Base-by-base conservation (phyloP, 164 flowering plant genomes). In the Magnolia kwangsiensis region DNA sequence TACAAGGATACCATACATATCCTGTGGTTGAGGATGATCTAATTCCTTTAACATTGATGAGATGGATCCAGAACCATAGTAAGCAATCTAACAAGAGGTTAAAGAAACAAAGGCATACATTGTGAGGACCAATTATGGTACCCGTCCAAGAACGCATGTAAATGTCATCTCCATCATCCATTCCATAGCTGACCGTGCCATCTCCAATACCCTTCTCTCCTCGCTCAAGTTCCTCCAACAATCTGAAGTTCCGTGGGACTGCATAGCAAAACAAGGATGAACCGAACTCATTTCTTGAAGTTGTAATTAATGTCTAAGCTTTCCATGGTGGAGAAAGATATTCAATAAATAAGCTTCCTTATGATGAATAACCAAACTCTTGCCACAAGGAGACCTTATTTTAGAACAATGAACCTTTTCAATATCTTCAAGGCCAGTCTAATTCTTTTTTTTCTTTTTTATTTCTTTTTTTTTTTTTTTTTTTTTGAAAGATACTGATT, bases 71-170 rank as follows among this genome's bases (percentile, higher is more conserved):
- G 10, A 51, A 63, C 29, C 29, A 27, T 27, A 27, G 29, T 27
- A 27, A 63, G 8, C 64, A 24, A 24, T 50, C 1, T 29, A 72
- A 51, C 49, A 50, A 11, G 20, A 50, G 50, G 61, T 51, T 51
- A 50, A 50, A 55, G 64, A 14, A 68, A 59, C 13, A 24, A 7
- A 10, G 31, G 31, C 87, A 79, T 85, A 93, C 98, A 82, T 93
- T 93, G 81, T 89, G 96, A 72, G 96, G 96, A 51, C 96, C 96
- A 80, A 93, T 89, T 2, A 92, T 89, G 72, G 96, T 91, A 49
- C 96, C 97, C 63, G 96, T 93, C 96, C 96, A 91, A 75, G 96
- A 91, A 23, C 93, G 90, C 96, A 93, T 93, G 81, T 89, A 93
- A 69, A 93, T 90, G 80, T 90, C 96, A 86, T 93, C 95, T 72